Evolutionary conservation across 192 early-diverging fungal species (phyloP), one percentile per base, ranked within the genome.

Genomic region (Entophlyctis helioformis): DNA sequence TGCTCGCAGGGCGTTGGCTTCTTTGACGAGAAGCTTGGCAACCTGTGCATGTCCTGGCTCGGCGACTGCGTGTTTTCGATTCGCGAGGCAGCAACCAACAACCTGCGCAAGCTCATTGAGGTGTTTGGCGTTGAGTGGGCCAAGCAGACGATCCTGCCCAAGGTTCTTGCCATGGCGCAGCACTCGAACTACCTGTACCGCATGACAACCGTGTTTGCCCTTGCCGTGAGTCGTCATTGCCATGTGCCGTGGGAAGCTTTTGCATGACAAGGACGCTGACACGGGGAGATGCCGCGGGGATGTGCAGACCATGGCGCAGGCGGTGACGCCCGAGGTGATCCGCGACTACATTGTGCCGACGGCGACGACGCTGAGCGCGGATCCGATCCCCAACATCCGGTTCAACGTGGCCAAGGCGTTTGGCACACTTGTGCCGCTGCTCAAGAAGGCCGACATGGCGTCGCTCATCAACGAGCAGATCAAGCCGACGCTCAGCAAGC

Each of bases 51-150:
- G 90, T 86, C 89, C 43, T 99, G 96, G 96, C 74, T 99, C 42
- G 86, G 90, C 10, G 96, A 99, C 60, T 77, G 81, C 20, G 96
- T 99, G 9, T 99, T 74, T 59, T 91, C 91, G 19, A 96, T 99
- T 63, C 82, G 96, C 38, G 96, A 99, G 71, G 93, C 93, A 1
- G 96, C 96, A 12, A 93, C 89, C 1, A 57, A 70, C 25, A 99
- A 99, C 68, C 71, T 99, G 48, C 77, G 84, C 52, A 93, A 91
- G 59, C 72, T 99, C 41, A 91, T 89, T 16, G 91, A 96, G 52
- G 91, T 97, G 29, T 99, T 99, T 84, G 96, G 96, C 54, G 83
- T 86, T 33, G 92, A 94, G 20, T 99, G 96, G 96, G 91, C 93
- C 47, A 89, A 91, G 58, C 59, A 69, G 32, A 82, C 85, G 28